These are phyloP conservation scores for Aspergillus indologenus DNA, from an alignment of 495 filamentous ascomycete genomes.

Conservation along the genomic window DNA sequence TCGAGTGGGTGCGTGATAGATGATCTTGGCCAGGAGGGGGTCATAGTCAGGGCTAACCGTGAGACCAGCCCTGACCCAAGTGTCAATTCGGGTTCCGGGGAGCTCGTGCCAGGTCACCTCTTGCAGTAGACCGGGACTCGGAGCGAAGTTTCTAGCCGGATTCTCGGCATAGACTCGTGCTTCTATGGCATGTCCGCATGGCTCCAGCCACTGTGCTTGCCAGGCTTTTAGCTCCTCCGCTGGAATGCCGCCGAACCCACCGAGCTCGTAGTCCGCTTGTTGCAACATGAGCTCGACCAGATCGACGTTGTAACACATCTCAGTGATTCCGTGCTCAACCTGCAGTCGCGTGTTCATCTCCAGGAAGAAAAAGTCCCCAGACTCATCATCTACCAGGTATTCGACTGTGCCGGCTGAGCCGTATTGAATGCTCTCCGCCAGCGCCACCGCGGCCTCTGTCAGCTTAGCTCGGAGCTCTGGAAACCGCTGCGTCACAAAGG, in stretches of 20 bases:
- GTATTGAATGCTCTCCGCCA: conserved; percentile 76
- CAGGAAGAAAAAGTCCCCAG: conserved; percentile 85
- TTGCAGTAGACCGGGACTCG: conserved; percentile 52
- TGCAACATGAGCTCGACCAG: conserved; percentile 79
- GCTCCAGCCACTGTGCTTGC: no score
- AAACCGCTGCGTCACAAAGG: conserved; percentile 55
- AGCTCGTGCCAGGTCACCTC: conserved; percentile 49
- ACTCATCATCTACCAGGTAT: conserved; percentile 87
- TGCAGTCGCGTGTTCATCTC: conserved; percentile 93
- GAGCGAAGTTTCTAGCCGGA: not conserved
- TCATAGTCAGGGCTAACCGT: conserved; percentile 49
- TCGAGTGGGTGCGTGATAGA: conserved; percentile 47
- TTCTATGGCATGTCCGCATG: not conserved
- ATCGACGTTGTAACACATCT: conserved; percentile 84
- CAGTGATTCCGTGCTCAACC: conserved; percentile 90
- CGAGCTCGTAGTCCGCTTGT: no score
- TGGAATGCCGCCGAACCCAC: not conserved
- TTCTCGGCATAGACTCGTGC: not conserved
- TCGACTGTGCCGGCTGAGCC: conserved; percentile 89
- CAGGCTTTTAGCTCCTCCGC: not conserved
- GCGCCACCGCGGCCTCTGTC: conserved; percentile 74
- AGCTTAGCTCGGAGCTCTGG: conserved; percentile 67
- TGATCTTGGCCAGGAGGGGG: conserved; percentile 61
- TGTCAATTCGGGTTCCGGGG: conserved; percentile 53
- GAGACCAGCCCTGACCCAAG: conserved; percentile 58